These are phyloP conservation scores for Boletus speciosus DNA, from an alignment of 768 basidiomycete species.

Conservation along the genomic window DNA sequence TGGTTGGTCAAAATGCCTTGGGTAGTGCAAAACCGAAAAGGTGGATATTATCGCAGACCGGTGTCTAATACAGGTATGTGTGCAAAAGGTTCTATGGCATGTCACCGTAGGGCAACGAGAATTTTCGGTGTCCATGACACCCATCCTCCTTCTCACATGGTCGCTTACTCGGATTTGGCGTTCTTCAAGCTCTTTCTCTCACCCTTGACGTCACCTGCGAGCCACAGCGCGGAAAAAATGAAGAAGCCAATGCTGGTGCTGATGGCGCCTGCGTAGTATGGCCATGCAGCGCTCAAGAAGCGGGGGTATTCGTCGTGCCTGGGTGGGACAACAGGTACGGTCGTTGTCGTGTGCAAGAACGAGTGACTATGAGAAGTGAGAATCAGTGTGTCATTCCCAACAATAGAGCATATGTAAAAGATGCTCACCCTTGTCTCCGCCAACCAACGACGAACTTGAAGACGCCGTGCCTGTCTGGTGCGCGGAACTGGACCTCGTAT, in stretches of 20 bases:
- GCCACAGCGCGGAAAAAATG: constrained; percentile 83
- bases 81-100: constrained; percentile 3
- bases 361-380: constrained; percentile 50
- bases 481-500: constrained; percentile 82
- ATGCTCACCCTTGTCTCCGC: constrained; percentile 78
- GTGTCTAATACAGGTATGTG: constrained; percentile 24
- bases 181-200: constrained; percentile 47
- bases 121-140: constrained; percentile 1
- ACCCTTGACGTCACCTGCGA: constrained; percentile 76
- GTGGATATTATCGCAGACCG: constrained; percentile 5
- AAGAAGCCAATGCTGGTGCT: constrained; percentile 85
- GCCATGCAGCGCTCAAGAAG: constrained; percentile 94
- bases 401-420: neutral
- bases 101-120: constrained; percentile 3
- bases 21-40: neutral
- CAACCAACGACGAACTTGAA: constrained; percentile 95
- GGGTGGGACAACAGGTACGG: constrained; percentile 86
- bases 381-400: neutral
- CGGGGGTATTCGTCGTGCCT: constrained; percentile 94
- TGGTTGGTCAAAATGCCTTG: neutral
- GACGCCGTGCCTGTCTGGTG: constrained; percentile 94
- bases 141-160: neutral
- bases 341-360: constrained; percentile 68
- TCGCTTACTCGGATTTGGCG: constrained; percentile 27
- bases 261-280: constrained; percentile 89